Evolutionary conservation across 805 yeast species (phyloP), one percentile per base, ranked within the genome.

Genomic region (Wickerhamiella lipophila): DNA sequence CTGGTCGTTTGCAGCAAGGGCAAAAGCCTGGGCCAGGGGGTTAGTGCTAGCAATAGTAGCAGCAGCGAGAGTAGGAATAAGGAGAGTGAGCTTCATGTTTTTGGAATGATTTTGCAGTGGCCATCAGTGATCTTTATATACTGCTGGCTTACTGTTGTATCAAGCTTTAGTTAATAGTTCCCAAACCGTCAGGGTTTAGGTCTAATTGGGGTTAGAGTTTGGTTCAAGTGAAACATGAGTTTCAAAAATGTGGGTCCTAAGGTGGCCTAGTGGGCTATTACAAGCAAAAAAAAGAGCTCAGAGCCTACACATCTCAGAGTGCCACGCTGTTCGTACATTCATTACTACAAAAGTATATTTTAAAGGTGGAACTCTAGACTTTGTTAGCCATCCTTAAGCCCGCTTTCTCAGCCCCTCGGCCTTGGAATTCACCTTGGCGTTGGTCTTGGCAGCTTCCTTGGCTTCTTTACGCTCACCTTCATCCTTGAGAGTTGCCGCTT

Each of bases 401-500:
- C 43, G 30, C 43, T 40, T 40, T 15, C 21, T 22, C 19, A 22
- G 8, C 11, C 21, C 30, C 12, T 21, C 25, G 19, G 19, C 25
- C 42, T n/a, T n/a, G n/a, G n/a, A n/a, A 16, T 22, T 35, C 6
- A 16, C 42, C 29, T 22, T 25, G 21, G 43, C 35, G 15, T 25
- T 19, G 21, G 21, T 43, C 26, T 27, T 25, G 35, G 34, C 48
- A 25, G 19, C 30, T 15, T 23, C 30, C 19, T 9, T 12, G 13
- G 41, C 41, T 11, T 36, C 46, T 3, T 15, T n/a, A 11, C 34
- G 19, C 41, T 30, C 43, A 26, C 21, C 42, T 13, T 18, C 30
- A 44, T 32, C 34, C 29, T 40, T 35, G 21, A 16, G 4, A 25
- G 43, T 29, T 12, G 34, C 39, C 4, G 36, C 44, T 45, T 47